phyloP scores from a whole-genome alignment of 2,329 filamentous ascomycete species.

The Fusarium sambucinum region DNA sequence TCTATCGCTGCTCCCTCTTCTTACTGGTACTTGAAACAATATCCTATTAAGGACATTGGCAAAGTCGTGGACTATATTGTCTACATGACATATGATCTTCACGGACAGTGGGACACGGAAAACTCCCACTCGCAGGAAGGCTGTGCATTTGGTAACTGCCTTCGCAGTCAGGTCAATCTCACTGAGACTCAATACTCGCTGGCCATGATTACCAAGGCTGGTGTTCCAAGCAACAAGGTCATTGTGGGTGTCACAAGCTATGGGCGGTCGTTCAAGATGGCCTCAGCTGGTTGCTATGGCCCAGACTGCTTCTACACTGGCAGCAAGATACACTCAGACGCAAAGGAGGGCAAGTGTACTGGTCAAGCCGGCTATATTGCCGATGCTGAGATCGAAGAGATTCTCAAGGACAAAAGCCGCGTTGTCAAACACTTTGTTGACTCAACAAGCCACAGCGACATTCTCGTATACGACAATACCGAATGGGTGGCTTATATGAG shows the following conservation, averaged over 20 bases:
- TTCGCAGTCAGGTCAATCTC: slow-evolving; percentile 6
- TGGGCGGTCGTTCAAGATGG: neutral
- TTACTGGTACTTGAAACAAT: slow-evolving; percentile 32
- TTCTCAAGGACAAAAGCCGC: slow-evolving; percentile 1
- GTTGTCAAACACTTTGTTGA: slow-evolving; percentile 3
- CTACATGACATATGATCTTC: slow-evolving; percentile 19
- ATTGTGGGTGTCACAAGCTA: slow-evolving; percentile 5
- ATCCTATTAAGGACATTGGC: slow-evolving; percentile 19
- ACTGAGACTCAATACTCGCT: slow-evolving; percentile 9
- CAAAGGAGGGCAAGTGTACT: neutral
- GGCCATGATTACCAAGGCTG: slow-evolving; percentile 1
- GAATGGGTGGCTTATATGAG: slow-evolving; percentile 11
- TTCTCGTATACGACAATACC: neutral
- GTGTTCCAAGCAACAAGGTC: neutral
- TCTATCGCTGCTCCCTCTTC: slow-evolving; percentile 30
- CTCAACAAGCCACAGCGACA: slow-evolving; percentile 1
- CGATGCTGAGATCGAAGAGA: neutral
- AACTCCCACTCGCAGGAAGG: slow-evolving; percentile 6
- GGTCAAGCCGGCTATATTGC: neutral
- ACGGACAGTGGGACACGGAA: slow-evolving; percentile 6
- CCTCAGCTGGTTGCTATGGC: neutral
- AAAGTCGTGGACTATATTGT: slow-evolving; percentile 16
- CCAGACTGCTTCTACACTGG: neutral
- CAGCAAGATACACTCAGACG: neutral
- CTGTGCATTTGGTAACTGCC: slow-evolving; percentile 3